Conservation (phyloP, 2,329 filamentous ascomycete species). For the Sordariomycetes sp. region DNA sequence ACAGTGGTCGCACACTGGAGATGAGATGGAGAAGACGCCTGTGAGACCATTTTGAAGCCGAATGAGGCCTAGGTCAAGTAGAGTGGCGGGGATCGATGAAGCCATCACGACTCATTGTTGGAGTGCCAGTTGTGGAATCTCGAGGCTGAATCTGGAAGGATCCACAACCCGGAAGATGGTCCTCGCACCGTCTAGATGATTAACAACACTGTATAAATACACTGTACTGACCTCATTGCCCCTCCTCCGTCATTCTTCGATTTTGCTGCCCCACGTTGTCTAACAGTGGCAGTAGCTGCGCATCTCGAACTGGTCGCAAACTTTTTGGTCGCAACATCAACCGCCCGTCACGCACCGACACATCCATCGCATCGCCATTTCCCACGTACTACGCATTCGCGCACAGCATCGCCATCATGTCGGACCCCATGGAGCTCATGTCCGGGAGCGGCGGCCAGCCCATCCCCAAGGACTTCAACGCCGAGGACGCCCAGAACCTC, state of each 20-base stretch:
- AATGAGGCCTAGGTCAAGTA: too few species aligned
- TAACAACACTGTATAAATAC: background rate
- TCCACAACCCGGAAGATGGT: background rate
- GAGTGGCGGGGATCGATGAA: too few species aligned
- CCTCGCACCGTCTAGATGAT: background rate
- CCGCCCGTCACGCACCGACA: background rate
- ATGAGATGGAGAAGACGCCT: too few species aligned
- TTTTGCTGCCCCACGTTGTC: background rate
- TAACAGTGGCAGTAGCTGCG: background rate
- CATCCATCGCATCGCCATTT: slow-evolving; percentile 6
- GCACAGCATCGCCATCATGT: slow-evolving; percentile 7
- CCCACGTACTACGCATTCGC: background rate
- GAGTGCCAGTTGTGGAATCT: too few species aligned
- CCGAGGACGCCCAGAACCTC: slow-evolving; percentile 45
- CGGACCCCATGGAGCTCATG: slow-evolving; percentile 31
- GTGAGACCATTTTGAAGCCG: too few species aligned
- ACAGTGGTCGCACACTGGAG: too few species aligned
- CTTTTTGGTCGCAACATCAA: background rate
- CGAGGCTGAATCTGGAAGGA: too few species aligned
- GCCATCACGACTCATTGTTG: too few species aligned
- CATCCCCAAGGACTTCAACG: slow-evolving; percentile 48
- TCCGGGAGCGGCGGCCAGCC: slow-evolving; percentile 16
- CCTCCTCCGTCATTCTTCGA: background rate
- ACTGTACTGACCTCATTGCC: background rate
- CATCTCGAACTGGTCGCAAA: background rate